Conservation (phyloP, 2,329 filamentous ascomycete species). For the Verticillium nubilum region DNA sequence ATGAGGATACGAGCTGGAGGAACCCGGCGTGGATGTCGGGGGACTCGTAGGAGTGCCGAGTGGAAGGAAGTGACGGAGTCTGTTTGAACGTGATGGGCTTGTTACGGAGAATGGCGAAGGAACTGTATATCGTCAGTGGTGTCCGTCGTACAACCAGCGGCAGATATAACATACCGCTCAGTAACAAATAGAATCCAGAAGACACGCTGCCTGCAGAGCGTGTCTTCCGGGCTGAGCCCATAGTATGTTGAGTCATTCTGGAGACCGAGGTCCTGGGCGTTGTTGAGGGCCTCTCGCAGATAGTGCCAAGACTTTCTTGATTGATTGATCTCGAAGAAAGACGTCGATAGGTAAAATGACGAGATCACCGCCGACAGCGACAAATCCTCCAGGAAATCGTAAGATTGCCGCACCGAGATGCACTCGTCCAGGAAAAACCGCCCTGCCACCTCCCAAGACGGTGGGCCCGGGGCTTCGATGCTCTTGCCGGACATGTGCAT, state of each 20-base stretch:
- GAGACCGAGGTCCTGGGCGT: constrained; percentile 53
- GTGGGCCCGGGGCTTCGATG: constrained; percentile 27
- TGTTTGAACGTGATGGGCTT: constrained; percentile 57
- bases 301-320: constrained; percentile 59
- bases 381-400: constrained; percentile 52
- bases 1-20: constrained; percentile 54
- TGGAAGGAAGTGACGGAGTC: constrained; percentile 50
- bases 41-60: constrained; percentile 44
- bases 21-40: constrained; percentile 52
- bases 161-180: constrained; percentile 38
- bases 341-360: constrained; percentile 56
- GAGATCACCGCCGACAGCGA: constrained; percentile 53
- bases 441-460: constrained; percentile 43
- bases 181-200: constrained; percentile 61
- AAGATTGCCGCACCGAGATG: constrained; percentile 46
- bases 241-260: constrained; percentile 53
- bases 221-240: constrained; percentile 41
- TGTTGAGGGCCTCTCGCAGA: constrained; percentile 54
- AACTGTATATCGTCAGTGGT: constrained; percentile 32
- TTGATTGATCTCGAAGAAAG: constrained; percentile 56
- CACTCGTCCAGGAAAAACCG: constrained; percentile 54
- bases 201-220: constrained; percentile 46
- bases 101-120: constrained; percentile 58
- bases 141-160: neutral
- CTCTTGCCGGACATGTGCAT: constrained; percentile 43